Percentiles rank a stretch among this genome's conserved stretches.
Evolutionary conservation across 1,139 yeast species (phyloP).

Genomic region (Diutina catenulata): DNA sequence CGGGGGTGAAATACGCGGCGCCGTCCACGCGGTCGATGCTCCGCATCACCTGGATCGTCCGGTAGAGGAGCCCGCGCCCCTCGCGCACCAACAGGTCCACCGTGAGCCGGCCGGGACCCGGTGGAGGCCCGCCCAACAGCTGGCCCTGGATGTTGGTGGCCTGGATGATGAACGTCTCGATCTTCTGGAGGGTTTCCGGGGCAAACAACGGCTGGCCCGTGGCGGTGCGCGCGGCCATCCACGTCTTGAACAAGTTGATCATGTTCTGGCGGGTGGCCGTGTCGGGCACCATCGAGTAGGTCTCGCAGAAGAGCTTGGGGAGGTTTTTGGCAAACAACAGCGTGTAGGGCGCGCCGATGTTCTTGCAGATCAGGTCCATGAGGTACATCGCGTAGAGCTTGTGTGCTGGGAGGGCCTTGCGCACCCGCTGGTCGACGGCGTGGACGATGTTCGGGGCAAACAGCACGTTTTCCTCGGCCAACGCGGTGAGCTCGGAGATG

Average conservation of each 20-base stretch:
- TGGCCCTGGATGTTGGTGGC: slow-evolving; percentile 18
- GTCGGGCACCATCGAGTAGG: slow-evolving; percentile 29
- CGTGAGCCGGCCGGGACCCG: slow-evolving; percentile 8
- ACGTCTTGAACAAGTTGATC: slow-evolving; percentile 29
- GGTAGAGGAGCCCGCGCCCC: slow-evolving; percentile 9
- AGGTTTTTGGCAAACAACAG: slow-evolving; percentile 23
- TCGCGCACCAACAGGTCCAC: slow-evolving; percentile 23
- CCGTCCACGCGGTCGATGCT: slow-evolving; percentile 1
- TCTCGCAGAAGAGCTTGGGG: slow-evolving; percentile 24
- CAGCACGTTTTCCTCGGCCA: slow-evolving; percentile 23
- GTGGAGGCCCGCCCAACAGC: slow-evolving; percentile 8
- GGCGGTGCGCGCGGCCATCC: slow-evolving; percentile 20
- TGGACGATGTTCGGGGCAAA: slow-evolving; percentile 22
- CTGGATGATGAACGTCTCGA: slow-evolving; percentile 28
- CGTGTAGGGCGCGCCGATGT: slow-evolving; percentile 34
- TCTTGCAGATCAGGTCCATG: slow-evolving; percentile 32
- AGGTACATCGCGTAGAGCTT: slow-evolving; percentile 28
- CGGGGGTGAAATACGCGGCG: slow-evolving; percentile 7
- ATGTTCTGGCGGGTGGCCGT: slow-evolving; percentile 25
- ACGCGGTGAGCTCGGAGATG: slow-evolving; percentile 26
- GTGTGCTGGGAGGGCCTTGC: slow-evolving; percentile 26
- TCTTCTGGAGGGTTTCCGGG: slow-evolving; percentile 16
- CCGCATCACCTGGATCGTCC: slow-evolving; percentile 2
- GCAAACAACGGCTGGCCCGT: slow-evolving; percentile 29
- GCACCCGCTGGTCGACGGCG: slow-evolving; percentile 23